phyloP scores from a whole-genome alignment of 768 basidiomycete species.

The Collybiopsis confluens region DNA sequence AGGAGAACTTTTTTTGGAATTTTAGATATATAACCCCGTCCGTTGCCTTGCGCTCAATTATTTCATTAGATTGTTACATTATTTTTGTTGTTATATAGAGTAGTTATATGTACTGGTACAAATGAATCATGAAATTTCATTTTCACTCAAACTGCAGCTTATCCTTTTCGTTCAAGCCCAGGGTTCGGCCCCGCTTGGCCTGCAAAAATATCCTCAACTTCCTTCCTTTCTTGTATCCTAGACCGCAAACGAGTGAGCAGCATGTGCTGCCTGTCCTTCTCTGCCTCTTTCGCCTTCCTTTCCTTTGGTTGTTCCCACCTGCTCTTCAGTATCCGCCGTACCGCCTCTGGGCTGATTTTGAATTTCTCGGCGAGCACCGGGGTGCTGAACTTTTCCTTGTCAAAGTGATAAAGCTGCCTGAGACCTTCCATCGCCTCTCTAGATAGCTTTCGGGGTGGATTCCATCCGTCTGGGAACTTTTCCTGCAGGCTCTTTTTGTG shows the following conservation, averaged over 20 bases:
- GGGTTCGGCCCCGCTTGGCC: conserved; percentile 17
- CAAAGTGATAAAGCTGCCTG: conserved; percentile 57
- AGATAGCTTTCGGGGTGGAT: conserved; percentile 75
- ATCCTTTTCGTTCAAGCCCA: conserved; percentile 26
- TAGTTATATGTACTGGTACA: neutral
- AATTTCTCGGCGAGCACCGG: conserved; percentile 72
- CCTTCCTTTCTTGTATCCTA: conserved; percentile 37
- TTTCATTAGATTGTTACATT: no score
- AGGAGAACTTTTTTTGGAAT: no score
- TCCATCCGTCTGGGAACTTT: conserved; percentile 66
- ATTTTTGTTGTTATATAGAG: neutral
- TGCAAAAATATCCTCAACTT: conserved; percentile 29
- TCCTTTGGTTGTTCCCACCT: conserved; percentile 62
- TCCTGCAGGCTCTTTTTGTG: conserved; percentile 51
- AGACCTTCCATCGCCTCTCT: conserved; percentile 82
- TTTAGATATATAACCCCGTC: no score
- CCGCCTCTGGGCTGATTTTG: conserved; percentile 76
- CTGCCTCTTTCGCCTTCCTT: conserved; percentile 43
- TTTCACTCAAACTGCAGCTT: conserved; percentile 37
- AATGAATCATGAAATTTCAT: neutral
- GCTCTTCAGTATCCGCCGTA: conserved; percentile 74
- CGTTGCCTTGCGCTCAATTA: no score
- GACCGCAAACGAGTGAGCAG: conserved; percentile 38
- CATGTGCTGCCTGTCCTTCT: conserved; percentile 43
- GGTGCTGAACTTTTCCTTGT: conserved; percentile 62